Percentiles rank a stretch among this genome's conserved stretches.
phyloP scores from a whole-genome alignment of 306 rosid genomes.

The Prunus fruticosa region DNA sequence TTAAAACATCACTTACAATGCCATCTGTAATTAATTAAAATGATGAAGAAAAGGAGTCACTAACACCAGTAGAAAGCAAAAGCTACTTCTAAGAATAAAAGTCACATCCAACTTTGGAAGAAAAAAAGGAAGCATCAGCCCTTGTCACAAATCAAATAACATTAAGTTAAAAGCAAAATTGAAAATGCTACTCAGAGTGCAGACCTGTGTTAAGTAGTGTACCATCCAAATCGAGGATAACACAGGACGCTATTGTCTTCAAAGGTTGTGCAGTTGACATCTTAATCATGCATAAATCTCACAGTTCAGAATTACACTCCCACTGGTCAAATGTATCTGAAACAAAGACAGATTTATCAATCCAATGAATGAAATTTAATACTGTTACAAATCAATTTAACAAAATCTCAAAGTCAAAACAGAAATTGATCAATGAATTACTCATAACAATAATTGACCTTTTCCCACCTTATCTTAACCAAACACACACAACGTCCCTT shows the following conservation, averaged over 20 bases:
- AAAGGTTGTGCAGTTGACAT: slow-evolving; percentile 44
- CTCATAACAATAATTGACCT: not conserved
- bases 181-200: not conserved
- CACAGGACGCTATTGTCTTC: slow-evolving; percentile 50
- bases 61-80: slow-evolving; percentile 17
- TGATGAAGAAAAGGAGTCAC: not conserved
- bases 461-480: not conserved
- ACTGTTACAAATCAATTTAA: not conserved
- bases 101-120: not conserved
- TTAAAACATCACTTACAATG: slow-evolving; percentile 57
- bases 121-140: not conserved
- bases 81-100: not conserved
- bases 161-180: not conserved
- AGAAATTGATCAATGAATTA: slow-evolving; percentile 1
- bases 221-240: slow-evolving; percentile 91
- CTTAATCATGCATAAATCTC: slow-evolving; percentile 15
- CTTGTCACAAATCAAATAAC: not conserved
- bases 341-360: not conserved
- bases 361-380: not conserved
- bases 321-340: slow-evolving; percentile 1
- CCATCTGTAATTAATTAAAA: slow-evolving; percentile 49
- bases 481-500: not conserved
- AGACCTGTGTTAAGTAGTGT: slow-evolving; percentile 77
- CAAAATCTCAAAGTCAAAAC: not conserved
- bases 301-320: slow-evolving; percentile 6